Percentiles rank a stretch among this genome's conserved stretches.
These are phyloP conservation scores for Aureobasidium sp. DNA, from an alignment of 2,329 filamentous ascomycete species.

Conservation along the genomic window DNA sequence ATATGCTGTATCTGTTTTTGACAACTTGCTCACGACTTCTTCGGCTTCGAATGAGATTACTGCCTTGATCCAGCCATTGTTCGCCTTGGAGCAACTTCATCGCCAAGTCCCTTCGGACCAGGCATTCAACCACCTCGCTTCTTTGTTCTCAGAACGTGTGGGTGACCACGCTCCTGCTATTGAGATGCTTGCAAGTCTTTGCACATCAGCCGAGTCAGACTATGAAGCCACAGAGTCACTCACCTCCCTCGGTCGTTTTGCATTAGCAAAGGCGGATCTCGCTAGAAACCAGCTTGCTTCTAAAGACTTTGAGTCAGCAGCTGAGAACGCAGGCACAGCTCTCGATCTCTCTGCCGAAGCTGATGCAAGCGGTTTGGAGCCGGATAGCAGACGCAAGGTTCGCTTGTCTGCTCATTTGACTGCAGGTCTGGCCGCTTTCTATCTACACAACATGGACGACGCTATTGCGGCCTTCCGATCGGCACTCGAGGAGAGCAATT, in stretches of 20 bases:
- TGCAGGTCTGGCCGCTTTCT: constrained; percentile 75
- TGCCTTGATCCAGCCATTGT: constrained; percentile 73
- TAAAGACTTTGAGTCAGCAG: constrained; percentile 58
- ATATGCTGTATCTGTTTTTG: constrained; percentile 75
- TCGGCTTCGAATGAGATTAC: constrained; percentile 46
- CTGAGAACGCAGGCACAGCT: constrained; percentile 73
- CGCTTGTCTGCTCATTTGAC: constrained; percentile 81
- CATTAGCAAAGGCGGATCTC: constrained; percentile 78
- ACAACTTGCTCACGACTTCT: constrained; percentile 61
- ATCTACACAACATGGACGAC: constrained; percentile 55
- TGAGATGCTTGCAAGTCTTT: constrained; percentile 58
- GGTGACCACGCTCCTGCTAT: constrained; percentile 61
- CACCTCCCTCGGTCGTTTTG: constrained; percentile 66
- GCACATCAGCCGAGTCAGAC: constrained; percentile 64
- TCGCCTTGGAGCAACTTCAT: constrained; percentile 76
- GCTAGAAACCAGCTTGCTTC: constrained; percentile 74
- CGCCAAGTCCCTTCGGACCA: constrained; percentile 64
- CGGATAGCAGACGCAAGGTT: constrained; percentile 60
- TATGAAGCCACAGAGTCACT: constrained; percentile 80
- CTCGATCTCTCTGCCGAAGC: constrained; percentile 71
- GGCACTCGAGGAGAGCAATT: constrained; percentile 68
- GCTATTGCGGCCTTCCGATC: constrained; percentile 74
- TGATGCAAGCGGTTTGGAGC: constrained; percentile 54
- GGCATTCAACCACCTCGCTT: constrained; percentile 67
- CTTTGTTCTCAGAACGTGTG: constrained; percentile 75